Conservation (phyloP, 208 protist genomes). For the Trypanosoma lewisi region DNA sequence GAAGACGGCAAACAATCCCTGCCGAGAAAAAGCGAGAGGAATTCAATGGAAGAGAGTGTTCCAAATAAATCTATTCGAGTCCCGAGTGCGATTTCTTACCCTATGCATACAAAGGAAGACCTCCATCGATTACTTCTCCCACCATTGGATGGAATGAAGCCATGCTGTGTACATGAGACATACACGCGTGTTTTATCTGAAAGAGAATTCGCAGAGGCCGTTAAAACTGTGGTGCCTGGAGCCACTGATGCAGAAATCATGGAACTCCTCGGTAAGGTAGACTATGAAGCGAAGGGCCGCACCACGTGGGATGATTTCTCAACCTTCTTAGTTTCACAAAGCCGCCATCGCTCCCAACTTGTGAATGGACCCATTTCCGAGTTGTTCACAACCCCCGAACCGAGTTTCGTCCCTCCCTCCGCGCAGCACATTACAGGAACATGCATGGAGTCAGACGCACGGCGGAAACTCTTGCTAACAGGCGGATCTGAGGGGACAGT, state of each 20-base stretch:
- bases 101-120: conserved; percentile 10
- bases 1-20: not conserved
- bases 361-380: conserved; percentile 40
- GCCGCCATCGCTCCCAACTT: conserved; percentile 53
- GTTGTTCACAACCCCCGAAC: conserved; percentile 39
- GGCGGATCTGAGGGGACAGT: conserved; percentile 72
- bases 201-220: conserved; percentile 26
- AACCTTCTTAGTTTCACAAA: conserved; percentile 73
- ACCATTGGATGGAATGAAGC: not conserved
- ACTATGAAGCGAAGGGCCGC: conserved; percentile 59
- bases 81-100: not conserved
- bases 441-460: conserved; percentile 41
- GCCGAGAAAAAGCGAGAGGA: too few species aligned
- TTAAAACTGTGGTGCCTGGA: conserved; percentile 32
- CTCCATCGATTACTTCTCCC: conserved; percentile 6
- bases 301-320: conserved; percentile 79
- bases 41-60: too few species aligned
- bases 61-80: not conserved
- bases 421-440: conserved; percentile 31
- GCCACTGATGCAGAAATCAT: conserved; percentile 43
- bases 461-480: conserved; percentile 58
- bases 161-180: not conserved
- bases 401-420: conserved; percentile 29
- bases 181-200: conserved; percentile 34
- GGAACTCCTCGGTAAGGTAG: conserved; percentile 67